Evolutionary conservation across 164 flowering plant genomes (phyloP), one percentile per base, ranked within the genome.

Genomic region (Vitis rupestris): DNA sequence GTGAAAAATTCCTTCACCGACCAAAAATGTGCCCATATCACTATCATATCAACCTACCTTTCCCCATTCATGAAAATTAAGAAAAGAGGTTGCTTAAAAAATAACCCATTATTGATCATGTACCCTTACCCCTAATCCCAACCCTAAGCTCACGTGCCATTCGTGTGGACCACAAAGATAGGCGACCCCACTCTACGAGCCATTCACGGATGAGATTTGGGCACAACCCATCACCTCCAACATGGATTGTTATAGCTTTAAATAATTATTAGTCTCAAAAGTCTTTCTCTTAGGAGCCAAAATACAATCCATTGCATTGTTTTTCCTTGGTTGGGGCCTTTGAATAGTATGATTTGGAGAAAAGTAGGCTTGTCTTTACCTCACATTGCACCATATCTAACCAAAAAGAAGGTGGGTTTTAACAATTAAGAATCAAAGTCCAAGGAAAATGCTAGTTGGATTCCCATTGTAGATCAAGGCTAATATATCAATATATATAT

Each of bases 351-450:
- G 74, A 64, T 70, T 70, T 73, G 31, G 51, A 62, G 75, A 63
- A 81, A 79, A 78, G 72, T 68, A 76, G 72, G 82, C 53, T 75
- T 76, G 82, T 79, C 85, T 74, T 75, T 55, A 76, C 74, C 78
- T 79, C 37, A 19, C 52, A 37, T 37, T 48, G 64, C 61, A 66
- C 56, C 66, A 72, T 31, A 73, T 77, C 72, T 69, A 17, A 58
- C 59, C 73, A 49, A 68, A 76, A 64, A 68, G 65, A 50, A 2
- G 30, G 10, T 44, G 14, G 27, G 14, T 69, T 31, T 44, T 8
- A 63, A 54, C 15, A 9, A 52, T 37, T 50, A 13, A 69, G 6
- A 31, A 52, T 12, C 30, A 52, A 31, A 50, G 4, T 31, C 65
- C 59, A 61, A 52, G 50, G 15, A 15, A 50, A 3, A 70, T 37